Conservation (phyloP, 495 filamentous ascomycete genomes). For the Tetracladium marchalianum region DNA sequence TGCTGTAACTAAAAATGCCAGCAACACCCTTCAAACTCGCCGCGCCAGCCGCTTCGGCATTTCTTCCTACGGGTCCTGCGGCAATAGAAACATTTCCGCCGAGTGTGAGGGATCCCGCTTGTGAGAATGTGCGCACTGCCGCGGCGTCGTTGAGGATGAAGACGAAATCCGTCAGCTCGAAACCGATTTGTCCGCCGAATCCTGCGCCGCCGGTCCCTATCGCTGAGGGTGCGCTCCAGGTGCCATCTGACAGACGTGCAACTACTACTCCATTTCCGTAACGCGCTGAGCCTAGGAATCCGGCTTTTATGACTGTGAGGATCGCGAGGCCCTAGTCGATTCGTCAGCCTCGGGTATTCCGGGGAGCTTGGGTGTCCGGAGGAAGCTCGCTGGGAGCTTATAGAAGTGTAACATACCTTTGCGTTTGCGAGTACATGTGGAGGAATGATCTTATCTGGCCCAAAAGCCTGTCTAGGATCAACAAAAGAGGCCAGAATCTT, state of each 20-base stretch:
- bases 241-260: constrained; percentile 80
- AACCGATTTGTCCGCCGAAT: constrained; percentile 93
- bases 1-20: constrained; percentile 90
- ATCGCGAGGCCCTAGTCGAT: constrained; percentile 73
- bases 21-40: constrained; percentile 84
- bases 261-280: constrained; percentile 93
- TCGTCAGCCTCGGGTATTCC: constrained; percentile 9
- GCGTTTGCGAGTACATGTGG: constrained; percentile 81
- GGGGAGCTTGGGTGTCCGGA: neutral
- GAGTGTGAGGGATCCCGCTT: constrained; percentile 79
- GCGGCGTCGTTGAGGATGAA: constrained; percentile 93
- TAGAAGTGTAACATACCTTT: constrained; percentile 37
- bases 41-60: constrained; percentile 92
- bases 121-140: constrained; percentile 91
- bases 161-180: constrained; percentile 96
- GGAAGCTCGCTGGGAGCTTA: neutral
- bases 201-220: constrained; percentile 86
- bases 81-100: constrained; percentile 96
- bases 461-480: constrained; percentile 88
- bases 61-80: constrained; percentile 85
- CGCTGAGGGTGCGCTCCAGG: constrained; percentile 90
- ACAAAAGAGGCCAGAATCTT: constrained; percentile 94
- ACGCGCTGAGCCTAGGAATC: constrained; percentile 85
- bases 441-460: constrained; percentile 95
- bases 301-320: constrained; percentile 90